phyloP scores from a whole-genome alignment of 495 filamentous ascomycete genomes.

The Hypoxylon lienhwacheense region DNA sequence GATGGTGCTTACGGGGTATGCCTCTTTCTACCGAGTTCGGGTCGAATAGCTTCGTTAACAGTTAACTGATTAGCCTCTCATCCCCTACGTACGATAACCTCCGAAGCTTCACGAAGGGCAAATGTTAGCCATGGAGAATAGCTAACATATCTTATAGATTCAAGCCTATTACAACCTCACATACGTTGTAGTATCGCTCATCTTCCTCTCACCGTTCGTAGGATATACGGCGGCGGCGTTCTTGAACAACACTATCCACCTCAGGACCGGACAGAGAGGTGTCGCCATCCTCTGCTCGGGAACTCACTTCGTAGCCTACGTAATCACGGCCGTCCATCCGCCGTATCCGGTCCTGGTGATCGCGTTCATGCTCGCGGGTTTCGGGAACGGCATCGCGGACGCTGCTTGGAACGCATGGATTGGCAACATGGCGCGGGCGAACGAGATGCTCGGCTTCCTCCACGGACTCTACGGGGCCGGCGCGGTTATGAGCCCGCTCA shows the following conservation, averaged over 20 bases:
- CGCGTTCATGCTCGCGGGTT: conserved; percentile 70
- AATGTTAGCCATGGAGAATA: background rate
- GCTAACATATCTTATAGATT: conserved; percentile 40
- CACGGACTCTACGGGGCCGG: conserved; percentile 80
- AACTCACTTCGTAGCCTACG: conserved; percentile 67
- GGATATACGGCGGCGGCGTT: conserved; percentile 81
- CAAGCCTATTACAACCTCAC: conserved; percentile 70
- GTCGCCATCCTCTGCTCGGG: conserved; percentile 67
- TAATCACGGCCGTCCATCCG: conserved; percentile 66
- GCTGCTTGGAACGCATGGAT: conserved; percentile 82
- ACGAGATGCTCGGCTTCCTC: conserved; percentile 68
- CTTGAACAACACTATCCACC: conserved; percentile 61
- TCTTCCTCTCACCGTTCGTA: conserved; percentile 79
- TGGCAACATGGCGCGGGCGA: conserved; percentile 70
- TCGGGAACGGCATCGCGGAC: conserved; percentile 71
- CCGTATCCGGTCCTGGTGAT: conserved; percentile 75
- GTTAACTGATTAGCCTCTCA: conserved; percentile 47
- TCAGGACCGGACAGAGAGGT: conserved; percentile 69
- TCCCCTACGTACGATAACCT: conserved; percentile 54
- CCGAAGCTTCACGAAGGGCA: conserved; percentile 42
- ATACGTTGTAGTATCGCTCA: conserved; percentile 75
- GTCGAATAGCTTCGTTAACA: conserved; percentile 15
- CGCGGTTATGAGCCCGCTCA: conserved; percentile 71
- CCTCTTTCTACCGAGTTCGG: conserved; percentile 1
- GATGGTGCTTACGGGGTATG: conserved; percentile 80